Base-by-base conservation (phyloP, 2,329 filamentous ascomycete species). In the Fusarium sp. region DNA sequence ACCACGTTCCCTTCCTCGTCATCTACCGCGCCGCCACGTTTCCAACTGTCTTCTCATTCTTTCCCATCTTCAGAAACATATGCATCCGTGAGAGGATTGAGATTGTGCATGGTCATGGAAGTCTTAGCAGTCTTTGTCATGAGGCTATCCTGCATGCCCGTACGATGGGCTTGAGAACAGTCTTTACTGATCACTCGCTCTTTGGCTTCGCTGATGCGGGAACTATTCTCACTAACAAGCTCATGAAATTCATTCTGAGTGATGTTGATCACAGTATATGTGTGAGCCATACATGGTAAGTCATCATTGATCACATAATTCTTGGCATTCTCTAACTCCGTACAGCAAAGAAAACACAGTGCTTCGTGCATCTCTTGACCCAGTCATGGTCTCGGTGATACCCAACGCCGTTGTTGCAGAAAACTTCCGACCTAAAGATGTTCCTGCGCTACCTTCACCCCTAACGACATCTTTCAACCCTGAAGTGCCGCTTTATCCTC, bases 191-290 rank as follows among this genome's bases (percentile, higher is more conserved):
- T 77, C 96, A 99, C 80, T 98, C 94, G 42, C 86, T 99, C 6
- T 98, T 98, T 82, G 96, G 96, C 3, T 99, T 99, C 77, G 96
- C 95, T 47, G 97, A 99, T 81, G 94, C 96, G 1, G 94, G 90
- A 2, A 98, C 95, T 71, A 99, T 99, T 69, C 84, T 99, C 63
- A 97, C 95, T 32, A 99, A 99, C 79, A 99, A 99, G 83, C 84
- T 99, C 41, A 86, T 99, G 59, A 99, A 99, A 79, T 99, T 99
- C 77, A 95, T 90, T 0, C 80, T 99, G 70, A 98, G 95, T 79
- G 96, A 99, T 78, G 94, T 99, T 16, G 96, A 98, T 77, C 96
- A 99, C 85, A 94, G 97, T 67, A 97, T 99, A 48, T 99, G 96
- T 77, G 96, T 99, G 75, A 98, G 94, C 81, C 94, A 99, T 84